Base-by-base conservation (phyloP, 2,329 filamentous ascomycete species). In the Tympanopsis confertula region DNA sequence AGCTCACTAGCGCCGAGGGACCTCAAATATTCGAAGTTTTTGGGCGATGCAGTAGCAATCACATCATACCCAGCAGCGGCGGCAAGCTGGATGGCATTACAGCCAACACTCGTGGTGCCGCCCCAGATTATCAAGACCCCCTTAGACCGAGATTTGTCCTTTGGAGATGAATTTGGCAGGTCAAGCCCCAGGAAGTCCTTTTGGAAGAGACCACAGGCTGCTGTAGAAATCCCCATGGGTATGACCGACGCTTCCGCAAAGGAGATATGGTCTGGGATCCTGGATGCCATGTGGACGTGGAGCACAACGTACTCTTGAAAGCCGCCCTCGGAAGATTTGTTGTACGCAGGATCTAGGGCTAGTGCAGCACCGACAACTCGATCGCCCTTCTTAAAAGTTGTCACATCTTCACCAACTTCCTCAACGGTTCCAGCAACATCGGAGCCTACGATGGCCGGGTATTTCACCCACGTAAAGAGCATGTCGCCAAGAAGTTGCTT, bases 71-170 rank as follows among this genome's bases (percentile, higher is more conserved):
- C 67, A 1, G 62, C 57, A 0, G 56, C 58, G 4, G 53, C 49
- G 1, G 59, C 58, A 1, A 71, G 51, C 41, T 71, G 68, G 10
- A 69, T 59, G 1, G 61, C 62, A 32, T 58, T 61, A 29, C 57
- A 57, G 1, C 68, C 66, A 1, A 68, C 63, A 13, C 55, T 57
- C 0, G 63, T 61, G 3, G 64, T 59, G 0, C 69, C 71, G n/a
- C 69, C 69, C 64, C 67, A 74, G 13, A 73, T 49, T 4, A 73
- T 44, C 0, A 66, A 28, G 35, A 53, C 46, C 36, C 7, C 17
- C 35, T 36, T 18, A 7, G 7, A 10, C 39, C 42, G 42, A 20
- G 30, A 33, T 7, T 30, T 14, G 3, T 20, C 41, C 40, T 22
- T 33, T 43, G 19, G 50, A 38, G 10, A 24, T 26, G 39, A 5